A percentile compares a stretch with the other conserved stretches of the same genome.
Conservation (phyloP, 345 rosid genomes). For the Cardamine resedifolia region DNA sequence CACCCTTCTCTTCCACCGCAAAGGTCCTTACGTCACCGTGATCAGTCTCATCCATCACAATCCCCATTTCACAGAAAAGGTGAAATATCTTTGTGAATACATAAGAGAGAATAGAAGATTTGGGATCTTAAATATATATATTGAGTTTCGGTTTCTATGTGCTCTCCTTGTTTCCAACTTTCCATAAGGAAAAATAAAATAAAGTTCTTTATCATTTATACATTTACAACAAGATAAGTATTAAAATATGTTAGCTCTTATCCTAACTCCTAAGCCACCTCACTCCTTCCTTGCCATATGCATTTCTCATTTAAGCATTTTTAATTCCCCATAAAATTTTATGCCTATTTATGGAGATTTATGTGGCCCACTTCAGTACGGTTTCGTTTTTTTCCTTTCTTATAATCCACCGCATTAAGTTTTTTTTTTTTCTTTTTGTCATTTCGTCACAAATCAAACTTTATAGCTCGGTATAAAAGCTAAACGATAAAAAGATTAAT, state of each 20-base stretch:
- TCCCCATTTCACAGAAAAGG: constrained; percentile 22
- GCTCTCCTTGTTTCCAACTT: background rate
- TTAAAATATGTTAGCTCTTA: constrained; percentile 18
- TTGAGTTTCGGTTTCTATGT: constrained; percentile 18
- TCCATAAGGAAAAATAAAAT: background rate
- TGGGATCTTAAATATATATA: constrained; percentile 6
- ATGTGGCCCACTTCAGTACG: background rate
- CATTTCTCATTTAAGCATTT: background rate
- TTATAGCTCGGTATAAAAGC: background rate
- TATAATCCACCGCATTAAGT: background rate
- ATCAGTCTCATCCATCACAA: constrained; percentile 25
- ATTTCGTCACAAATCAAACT: background rate
- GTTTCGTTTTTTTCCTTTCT: background rate
- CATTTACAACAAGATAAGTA: background rate
- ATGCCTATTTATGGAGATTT: background rate
- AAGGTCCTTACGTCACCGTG: background rate
- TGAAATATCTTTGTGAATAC: background rate
- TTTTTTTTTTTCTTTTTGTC: background rate
- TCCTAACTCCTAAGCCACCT: constrained; percentile 22
- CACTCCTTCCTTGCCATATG: constrained; percentile 7
- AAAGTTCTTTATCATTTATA: constrained; percentile 8
- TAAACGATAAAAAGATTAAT: background rate
- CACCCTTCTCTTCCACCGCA: background rate
- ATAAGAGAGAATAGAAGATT: background rate
- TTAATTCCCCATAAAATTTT: background rate